Conservation (phyloP, 352 stramenopile genomes). For the Aphanomyces astaci region DNA sequence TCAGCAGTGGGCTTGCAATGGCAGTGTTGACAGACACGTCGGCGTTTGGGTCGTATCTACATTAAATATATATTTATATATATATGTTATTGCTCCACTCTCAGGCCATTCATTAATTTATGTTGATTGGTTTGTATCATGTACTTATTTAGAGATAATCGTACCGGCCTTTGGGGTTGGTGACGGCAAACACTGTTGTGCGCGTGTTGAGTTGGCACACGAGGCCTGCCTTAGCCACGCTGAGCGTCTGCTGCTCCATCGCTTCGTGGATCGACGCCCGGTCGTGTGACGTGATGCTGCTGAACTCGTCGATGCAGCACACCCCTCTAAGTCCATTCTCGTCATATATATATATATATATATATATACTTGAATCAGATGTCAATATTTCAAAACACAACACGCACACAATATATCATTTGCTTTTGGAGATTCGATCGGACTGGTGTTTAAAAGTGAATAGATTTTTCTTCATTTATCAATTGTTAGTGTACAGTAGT, state of each 20-base stretch:
- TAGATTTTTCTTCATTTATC: too few species aligned
- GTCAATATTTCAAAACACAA: too few species aligned
- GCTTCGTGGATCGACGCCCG: constrained; percentile 93
- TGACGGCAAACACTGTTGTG: constrained; percentile 94
- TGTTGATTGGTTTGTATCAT: neutral
- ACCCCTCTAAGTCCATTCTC: constrained; percentile 49
- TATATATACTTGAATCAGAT: too few species aligned
- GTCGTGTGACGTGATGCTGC: constrained; percentile 90
- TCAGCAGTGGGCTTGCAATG: constrained; percentile 93
- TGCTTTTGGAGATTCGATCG: too few species aligned
- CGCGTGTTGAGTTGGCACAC: constrained; percentile 94
- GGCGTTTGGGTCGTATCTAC: constrained; percentile 73
- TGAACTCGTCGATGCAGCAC: constrained; percentile 98
- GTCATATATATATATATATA: too few species aligned
- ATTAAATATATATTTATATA: constrained; percentile 23
- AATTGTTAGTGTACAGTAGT: too few species aligned
- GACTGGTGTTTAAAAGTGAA: too few species aligned
- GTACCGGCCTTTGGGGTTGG: constrained; percentile 87
- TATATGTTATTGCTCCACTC: too few species aligned
- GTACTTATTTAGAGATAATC: constrained; percentile 18
- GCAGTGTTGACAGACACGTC: constrained; percentile 93
- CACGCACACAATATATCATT: too few species aligned
- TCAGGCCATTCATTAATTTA: neutral
- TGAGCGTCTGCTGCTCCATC: constrained; percentile 98
- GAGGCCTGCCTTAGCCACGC: constrained; percentile 95